phyloP scores from a whole-genome alignment of 2,329 filamentous ascomycete species.

The Zarea fungicola region DNA sequence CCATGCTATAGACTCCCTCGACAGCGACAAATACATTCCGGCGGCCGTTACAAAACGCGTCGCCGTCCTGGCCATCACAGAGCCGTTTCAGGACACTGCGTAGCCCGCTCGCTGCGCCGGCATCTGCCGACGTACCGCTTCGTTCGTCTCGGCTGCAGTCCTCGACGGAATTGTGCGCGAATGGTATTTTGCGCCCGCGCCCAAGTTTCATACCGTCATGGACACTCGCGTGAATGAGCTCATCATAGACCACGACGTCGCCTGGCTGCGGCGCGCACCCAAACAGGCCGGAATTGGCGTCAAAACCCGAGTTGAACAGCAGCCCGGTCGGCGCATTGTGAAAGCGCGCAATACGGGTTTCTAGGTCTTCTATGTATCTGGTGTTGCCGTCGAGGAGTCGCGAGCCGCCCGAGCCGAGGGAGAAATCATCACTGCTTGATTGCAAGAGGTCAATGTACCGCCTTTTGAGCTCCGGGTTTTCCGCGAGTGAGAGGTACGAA shows the following conservation, averaged over 20 bases:
- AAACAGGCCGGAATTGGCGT: slow-evolving; percentile 62
- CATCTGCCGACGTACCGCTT: neutral
- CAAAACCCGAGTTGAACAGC: slow-evolving; percentile 57
- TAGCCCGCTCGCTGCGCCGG: slow-evolving; percentile 17
- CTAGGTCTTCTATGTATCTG: slow-evolving; percentile 37
- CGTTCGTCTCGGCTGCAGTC: neutral
- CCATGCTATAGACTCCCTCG: slow-evolving; percentile 77
- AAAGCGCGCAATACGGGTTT: slow-evolving; percentile 41
- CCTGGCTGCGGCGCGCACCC: slow-evolving; percentile 53
- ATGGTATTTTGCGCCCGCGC: slow-evolving; percentile 46
- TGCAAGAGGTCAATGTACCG: slow-evolving; percentile 51
- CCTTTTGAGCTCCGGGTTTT: slow-evolving; percentile 45
- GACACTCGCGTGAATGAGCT: slow-evolving; percentile 70
- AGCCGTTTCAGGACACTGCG: slow-evolving; percentile 26
- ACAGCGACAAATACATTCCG: slow-evolving; percentile 62
- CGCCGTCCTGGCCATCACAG: slow-evolving; percentile 28
- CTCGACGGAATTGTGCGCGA: slow-evolving; percentile 51
- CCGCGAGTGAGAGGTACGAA: slow-evolving; percentile 71
- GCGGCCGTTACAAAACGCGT: slow-evolving; percentile 28
- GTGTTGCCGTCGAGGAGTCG: slow-evolving; percentile 50
- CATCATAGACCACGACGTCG: slow-evolving; percentile 66
- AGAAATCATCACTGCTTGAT: slow-evolving; percentile 12
- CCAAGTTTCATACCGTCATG: slow-evolving; percentile 71
- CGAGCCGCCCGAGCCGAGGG: slow-evolving; percentile 47
- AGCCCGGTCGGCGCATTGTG: slow-evolving; percentile 42